Evolutionary conservation across 202 grass and related monocot species (phyloP), one percentile per base, ranked within the genome.

Genomic region (Cymbopogon flexuosus): DNA sequence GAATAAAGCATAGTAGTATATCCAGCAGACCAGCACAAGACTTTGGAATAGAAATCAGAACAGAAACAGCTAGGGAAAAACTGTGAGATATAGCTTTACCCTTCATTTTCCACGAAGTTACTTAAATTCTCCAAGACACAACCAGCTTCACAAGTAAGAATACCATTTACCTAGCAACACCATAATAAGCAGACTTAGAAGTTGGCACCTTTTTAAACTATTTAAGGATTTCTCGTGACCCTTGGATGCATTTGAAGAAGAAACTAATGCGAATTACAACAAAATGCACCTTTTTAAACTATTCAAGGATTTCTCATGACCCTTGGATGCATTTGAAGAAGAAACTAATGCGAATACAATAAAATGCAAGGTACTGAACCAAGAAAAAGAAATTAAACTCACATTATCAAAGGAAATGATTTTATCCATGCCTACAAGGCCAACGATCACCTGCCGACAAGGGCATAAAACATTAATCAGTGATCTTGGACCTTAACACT

Each of bases 121-220:
- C 76, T 91, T 81, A 97, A 87, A 80, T 86, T 97, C 79, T 94
- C 94, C 86, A 94, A 77, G 69, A 97, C 89, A 79, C 94, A 94
- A 73, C 94, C 92, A 85, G 88, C 94, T 87, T 97, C 92, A 79
- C 90, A 93, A 58, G 90, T 93, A 85, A 97, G 89, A 88, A 97
- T 94, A 70, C 92, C 94, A 89, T 93, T 97, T 78, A 97, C 84
- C 94, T 97, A 80, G 68, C 47, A 87, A 51, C 66, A 92, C 23
- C 56, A 85, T 82, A 76, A 73, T 46, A 90, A 83, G 36, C 6
- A 88, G 82, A 42, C 49, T 90, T 84, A 78, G 73, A 63, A 80
- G 41, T 47, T 75, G 16, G 62, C 9, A 77, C n/a, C 27, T 76
- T 68, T 34, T n/a, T 70, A 82, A 75, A 62, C 62, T 70, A 65